phyloP scores from a whole-genome alignment of 805 yeast species.

The Nadsonia fulvescens region DNA sequence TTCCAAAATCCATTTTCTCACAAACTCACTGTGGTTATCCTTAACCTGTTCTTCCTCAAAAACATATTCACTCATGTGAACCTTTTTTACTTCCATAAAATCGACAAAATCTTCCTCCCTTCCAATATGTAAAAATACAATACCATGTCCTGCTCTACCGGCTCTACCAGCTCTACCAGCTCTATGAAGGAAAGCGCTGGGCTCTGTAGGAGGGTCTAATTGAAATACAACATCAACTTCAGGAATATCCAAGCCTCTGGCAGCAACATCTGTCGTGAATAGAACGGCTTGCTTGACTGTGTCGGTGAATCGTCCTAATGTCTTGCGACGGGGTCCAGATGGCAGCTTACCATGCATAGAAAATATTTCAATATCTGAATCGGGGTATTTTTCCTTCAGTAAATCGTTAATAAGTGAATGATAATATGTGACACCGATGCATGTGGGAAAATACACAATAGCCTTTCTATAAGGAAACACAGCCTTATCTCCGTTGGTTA shows the following conservation, averaged over 20 bases:
- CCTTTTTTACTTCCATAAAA: conserved; percentile 57
- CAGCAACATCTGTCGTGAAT: conserved; percentile 95
- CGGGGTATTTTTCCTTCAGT: conserved; percentile 14
- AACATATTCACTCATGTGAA: conserved; percentile 28
- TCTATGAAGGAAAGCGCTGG: conserved; percentile 80
- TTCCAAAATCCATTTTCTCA: conserved; percentile 38
- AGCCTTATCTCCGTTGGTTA: conserved; percentile 30
- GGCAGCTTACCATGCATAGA: conserved; percentile 84
- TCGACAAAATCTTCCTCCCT: conserved; percentile 70
- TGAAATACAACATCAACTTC: conserved; percentile 91
- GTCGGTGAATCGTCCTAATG: conserved; percentile 42
- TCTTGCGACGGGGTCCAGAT: conserved; percentile 61
- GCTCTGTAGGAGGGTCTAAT: conserved; percentile 85
- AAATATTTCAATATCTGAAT: conserved; percentile 26
- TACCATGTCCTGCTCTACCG: conserved; percentile 62
- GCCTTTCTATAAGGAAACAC: conserved; percentile 43
- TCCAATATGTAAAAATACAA: conserved; percentile 53
- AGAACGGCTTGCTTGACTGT: conserved; percentile 35
- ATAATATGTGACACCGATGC: conserved; percentile 65
- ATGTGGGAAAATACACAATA: conserved; percentile 86
- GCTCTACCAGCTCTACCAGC: conserved; percentile 95
- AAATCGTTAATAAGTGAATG: conserved; percentile 28
- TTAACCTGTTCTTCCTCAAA: conserved; percentile 9
- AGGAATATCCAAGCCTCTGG: conserved; percentile 89
- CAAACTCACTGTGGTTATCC: conserved; percentile 5